These are phyloP conservation scores for Spongiforma sp. DNA, from an alignment of 1,284 basidiomycete species.

Conservation along the genomic window DNA sequence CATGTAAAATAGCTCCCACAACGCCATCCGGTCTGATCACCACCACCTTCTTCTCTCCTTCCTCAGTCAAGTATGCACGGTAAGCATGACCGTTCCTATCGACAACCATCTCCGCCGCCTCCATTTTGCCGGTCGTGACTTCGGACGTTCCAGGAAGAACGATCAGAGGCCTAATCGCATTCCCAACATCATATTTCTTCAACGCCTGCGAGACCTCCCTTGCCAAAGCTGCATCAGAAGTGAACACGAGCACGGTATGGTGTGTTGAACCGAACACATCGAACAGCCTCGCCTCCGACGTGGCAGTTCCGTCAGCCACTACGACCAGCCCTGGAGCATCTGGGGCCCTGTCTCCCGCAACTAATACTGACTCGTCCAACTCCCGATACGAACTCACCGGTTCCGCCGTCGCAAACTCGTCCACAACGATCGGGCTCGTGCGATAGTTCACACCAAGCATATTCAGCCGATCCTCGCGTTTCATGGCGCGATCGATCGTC, in stretches of 20 bases:
- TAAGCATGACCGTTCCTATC: slow-evolving; percentile 26
- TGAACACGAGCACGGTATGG: slow-evolving; percentile 24
- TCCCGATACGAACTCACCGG: neutral
- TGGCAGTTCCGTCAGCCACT: neutral
- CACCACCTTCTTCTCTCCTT: slow-evolving; percentile 12
- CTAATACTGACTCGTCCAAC: neutral
- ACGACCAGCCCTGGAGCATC: neutral
- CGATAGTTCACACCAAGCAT: neutral
- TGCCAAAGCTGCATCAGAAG: neutral
- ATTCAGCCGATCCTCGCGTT: neutral
- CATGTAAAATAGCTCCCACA: slow-evolving; percentile 40
- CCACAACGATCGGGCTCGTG: neutral
- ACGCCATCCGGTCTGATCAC: neutral
- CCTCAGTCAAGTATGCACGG: slow-evolving; percentile 21
- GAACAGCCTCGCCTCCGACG: neutral
- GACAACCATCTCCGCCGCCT: slow-evolving; percentile 7
- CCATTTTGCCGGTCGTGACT: neutral
- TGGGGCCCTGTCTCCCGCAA: neutral
- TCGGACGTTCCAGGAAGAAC: slow-evolving; percentile 17
- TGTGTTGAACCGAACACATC: slow-evolving; percentile 4
- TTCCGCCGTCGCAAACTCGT: neutral
- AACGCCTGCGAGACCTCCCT: neutral
- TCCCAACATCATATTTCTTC: neutral
- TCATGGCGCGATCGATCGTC: neutral
- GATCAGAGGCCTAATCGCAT: slow-evolving; percentile 8